These are phyloP conservation scores for Poa annua DNA, from an alignment of 176 grass and related monocot species.

Conservation along the genomic window DNA sequence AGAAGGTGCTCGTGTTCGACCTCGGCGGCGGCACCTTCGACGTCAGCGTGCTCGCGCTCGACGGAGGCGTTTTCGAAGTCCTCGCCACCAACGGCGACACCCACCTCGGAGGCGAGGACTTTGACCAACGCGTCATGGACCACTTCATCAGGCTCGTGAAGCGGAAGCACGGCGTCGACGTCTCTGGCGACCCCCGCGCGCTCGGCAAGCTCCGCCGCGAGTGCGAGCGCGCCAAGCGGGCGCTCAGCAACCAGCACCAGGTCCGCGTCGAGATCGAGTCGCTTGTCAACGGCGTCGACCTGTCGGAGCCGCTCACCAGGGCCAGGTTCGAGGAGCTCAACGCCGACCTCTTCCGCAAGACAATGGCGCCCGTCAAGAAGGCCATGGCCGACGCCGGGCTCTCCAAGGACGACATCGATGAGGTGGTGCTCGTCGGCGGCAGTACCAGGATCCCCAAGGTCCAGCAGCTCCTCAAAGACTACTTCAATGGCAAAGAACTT, in stretches of 20 bases:
- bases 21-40: slow-evolving; percentile 76
- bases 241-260: slow-evolving; percentile 73
- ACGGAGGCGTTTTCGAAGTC: slow-evolving; percentile 68
- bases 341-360: no score
- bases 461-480: no score
- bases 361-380: no score
- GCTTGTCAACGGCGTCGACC: slow-evolving; percentile 58
- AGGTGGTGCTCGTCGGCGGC: no score
- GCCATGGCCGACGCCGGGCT: no score
- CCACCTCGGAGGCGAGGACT: slow-evolving; percentile 83
- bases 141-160: slow-evolving; percentile 72
- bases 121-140: slow-evolving; percentile 76
- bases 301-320: slow-evolving; percentile 66
- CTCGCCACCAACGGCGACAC: slow-evolving; percentile 71
- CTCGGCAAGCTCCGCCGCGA: slow-evolving; percentile 66
- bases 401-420: no score
- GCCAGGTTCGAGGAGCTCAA: slow-evolving; percentile 76
- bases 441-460: no score
- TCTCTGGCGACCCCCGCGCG: slow-evolving; percentile 59
- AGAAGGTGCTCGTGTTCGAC: slow-evolving; percentile 69
- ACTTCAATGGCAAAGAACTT: no score
- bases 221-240: slow-evolving; percentile 71
- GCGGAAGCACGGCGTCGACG: slow-evolving; percentile 62
- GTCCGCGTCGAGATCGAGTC: slow-evolving; percentile 68
- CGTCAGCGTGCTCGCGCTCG: slow-evolving; percentile 68